Percentiles rank a stretch among this genome's conserved stretches.
Conservation (phyloP, 169 alveolate genomes). For the Eimeria necatrix region DNA sequence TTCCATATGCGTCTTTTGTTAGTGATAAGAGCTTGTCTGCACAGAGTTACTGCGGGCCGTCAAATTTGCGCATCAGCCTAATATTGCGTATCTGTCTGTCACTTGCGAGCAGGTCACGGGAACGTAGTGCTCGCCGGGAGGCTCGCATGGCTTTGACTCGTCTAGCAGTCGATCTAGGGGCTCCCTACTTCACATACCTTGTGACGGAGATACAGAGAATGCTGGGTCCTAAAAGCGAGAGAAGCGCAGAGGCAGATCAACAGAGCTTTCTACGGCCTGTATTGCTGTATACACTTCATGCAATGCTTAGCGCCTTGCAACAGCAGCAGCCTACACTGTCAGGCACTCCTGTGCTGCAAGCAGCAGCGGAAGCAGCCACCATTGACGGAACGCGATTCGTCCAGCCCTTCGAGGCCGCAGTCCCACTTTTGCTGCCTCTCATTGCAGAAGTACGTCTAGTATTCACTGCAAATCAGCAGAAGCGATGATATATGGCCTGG, state of each 20-base stretch:
- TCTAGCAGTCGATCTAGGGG: constrained; percentile 66
- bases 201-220: constrained; percentile 50
- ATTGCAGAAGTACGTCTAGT: constrained; percentile 61
- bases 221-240: constrained; percentile 57
- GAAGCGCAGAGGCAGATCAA: constrained; percentile 56
- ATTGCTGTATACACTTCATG: constrained; percentile 75
- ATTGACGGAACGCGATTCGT: constrained; percentile 9
- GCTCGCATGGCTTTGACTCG: constrained; percentile 78
- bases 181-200: constrained; percentile 70
- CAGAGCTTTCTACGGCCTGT: constrained; percentile 72
- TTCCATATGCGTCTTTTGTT: too few species aligned
- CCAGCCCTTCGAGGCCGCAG: constrained; percentile 56
- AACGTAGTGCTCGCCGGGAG: constrained; percentile 74
- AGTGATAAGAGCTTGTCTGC: too few species aligned
- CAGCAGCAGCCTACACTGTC: not conserved
- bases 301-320: constrained; percentile 60
- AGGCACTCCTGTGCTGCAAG: not conserved
- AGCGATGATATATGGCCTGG: too few species aligned
- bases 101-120: constrained; percentile 61
- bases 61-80: too few species aligned
- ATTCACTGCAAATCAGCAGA: too few species aligned
- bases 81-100: not conserved
- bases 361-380: not conserved
- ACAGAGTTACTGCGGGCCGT: too few species aligned
- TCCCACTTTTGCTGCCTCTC: constrained; percentile 74